Conservation (phyloP, 2,329 filamentous ascomycete genomes). For the Stromatinia cepivora region DNA sequence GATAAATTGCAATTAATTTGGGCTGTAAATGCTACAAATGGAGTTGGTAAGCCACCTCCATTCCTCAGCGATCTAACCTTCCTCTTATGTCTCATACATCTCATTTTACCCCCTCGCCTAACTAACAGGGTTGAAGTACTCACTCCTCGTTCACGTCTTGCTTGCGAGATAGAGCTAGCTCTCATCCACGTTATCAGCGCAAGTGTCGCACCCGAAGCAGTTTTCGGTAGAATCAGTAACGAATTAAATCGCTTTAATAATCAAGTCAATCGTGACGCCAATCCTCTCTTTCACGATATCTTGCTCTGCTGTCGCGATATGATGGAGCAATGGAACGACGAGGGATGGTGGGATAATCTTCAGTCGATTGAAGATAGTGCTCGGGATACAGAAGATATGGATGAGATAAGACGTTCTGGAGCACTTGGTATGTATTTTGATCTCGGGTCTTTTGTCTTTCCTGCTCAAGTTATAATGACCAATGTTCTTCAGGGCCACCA, state of each 20-base stretch:
- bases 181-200: not conserved
- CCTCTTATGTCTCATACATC: fast-evolving
- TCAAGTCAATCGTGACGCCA: not conserved
- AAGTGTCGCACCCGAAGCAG: not conserved
- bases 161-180: not conserved
- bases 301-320: not conserved
- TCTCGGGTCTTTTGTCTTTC: not conserved
- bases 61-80: not conserved
- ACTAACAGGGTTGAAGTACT: not conserved
- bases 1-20: not conserved
- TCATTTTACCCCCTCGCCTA: not conserved
- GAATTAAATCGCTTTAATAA: not conserved
- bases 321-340: not conserved
- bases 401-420: not conserved
- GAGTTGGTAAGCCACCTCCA: not conserved
- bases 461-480: too few relatives aligned
- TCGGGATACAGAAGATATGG: not conserved
- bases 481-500: not conserved
- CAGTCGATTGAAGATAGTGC: not conserved
- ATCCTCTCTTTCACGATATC: not conserved
- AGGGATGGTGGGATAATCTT: not conserved
- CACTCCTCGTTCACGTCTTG: not conserved
- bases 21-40: not conserved
- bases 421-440: not conserved
- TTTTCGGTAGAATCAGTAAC: not conserved